Evolutionary conservation across 2,329 filamentous ascomycete genomes (phyloP), one percentile per base, ranked within the genome.

Genomic region (Purpureocillium takamizusanense): DNA sequence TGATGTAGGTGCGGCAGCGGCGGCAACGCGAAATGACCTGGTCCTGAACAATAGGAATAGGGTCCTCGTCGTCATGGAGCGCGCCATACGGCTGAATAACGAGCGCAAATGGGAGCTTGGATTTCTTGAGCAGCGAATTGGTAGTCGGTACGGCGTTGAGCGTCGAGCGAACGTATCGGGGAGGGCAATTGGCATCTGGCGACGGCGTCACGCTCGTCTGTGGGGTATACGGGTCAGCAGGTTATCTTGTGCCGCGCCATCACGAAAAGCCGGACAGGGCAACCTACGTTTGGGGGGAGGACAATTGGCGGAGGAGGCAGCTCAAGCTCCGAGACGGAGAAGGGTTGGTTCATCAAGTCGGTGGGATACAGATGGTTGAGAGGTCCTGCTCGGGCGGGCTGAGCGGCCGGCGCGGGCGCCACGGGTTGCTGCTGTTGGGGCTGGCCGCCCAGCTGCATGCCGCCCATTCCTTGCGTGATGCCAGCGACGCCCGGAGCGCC

Each of bases 21-120:
- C 92, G 79, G 70, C 92, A 98, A 55, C 92, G 82, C 41, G 90
- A 94, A 59, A 98, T 98, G 47, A 97, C 86, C 65, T 97, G 92
- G 60, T 98, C 92, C 56, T 94, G 85, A 21, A 97, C 85, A 35
- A 98, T 79, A 7, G 90, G 92, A 2, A 98, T 80, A 17, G 80
- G 76, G 52, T 97, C 92, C 61, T 97, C 90, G 15, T 85, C 76
- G 59, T 98, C 92, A 58, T 95, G 90, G 23, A 98, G 78, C 18
- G 89, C 80, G 30, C 82, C 87, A 55, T 97, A 98, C 12, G 92
- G 92, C 63, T 97, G 90, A 48, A 98, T 95, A 46, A 97, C 81
- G 29, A 98, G 80, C 31, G 90, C 89, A 57, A 97, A 94, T 1
- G 92, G 92, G 42, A 98, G 74, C 62, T 89, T 92, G 40, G 89